These are phyloP conservation scores for Clonostachys byssicola DNA, from an alignment of 2,329 filamentous ascomycete genomes.

Conservation along the genomic window DNA sequence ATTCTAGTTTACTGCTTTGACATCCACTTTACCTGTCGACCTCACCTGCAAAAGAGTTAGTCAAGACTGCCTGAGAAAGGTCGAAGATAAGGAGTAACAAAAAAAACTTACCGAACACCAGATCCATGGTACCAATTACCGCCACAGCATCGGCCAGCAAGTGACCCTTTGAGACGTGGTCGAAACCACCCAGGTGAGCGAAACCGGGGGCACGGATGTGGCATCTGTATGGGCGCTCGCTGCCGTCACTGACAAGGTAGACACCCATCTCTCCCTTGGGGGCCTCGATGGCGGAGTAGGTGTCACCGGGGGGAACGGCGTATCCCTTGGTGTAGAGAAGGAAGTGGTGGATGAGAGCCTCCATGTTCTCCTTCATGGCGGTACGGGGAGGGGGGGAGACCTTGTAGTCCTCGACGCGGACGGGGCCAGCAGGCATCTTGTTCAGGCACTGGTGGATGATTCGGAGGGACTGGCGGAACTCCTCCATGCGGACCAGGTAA, in stretches of 20 bases:
- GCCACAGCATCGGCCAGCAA: slow-evolving; percentile 94
- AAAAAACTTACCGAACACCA: slow-evolving; percentile 71
- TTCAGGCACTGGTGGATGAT: slow-evolving; percentile 99
- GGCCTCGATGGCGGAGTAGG: slow-evolving; percentile 97
- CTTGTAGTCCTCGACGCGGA: slow-evolving; percentile 99
- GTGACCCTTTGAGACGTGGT: slow-evolving; percentile 89
- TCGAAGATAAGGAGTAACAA: neutral
- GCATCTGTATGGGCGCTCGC: slow-evolving; percentile 93
- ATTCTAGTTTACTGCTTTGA: slow-evolving; percentile 19
- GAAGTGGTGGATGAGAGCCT: slow-evolving; percentile 98
- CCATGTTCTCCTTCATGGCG: slow-evolving; percentile 99
- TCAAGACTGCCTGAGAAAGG: neutral
- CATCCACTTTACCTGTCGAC: slow-evolving; percentile 48
- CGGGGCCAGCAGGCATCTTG: slow-evolving; percentile 93
- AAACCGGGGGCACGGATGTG: slow-evolving; percentile 97
- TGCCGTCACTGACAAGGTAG: slow-evolving; percentile 92
- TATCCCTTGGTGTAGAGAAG: slow-evolving; percentile 98
- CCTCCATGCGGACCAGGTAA: slow-evolving; percentile 98
- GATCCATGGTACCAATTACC: slow-evolving; percentile 86
- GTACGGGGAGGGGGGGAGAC: slow-evolving; percentile 90
- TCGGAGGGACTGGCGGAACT: slow-evolving; percentile 95
- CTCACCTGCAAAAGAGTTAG: slow-evolving; percentile 46
- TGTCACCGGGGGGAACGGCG: slow-evolving; percentile 93
- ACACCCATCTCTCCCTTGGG: slow-evolving; percentile 99
- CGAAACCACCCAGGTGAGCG: slow-evolving; percentile 89